phyloP scores from a whole-genome alignment of 345 rosid species.

The Camelina neglecta region DNA sequence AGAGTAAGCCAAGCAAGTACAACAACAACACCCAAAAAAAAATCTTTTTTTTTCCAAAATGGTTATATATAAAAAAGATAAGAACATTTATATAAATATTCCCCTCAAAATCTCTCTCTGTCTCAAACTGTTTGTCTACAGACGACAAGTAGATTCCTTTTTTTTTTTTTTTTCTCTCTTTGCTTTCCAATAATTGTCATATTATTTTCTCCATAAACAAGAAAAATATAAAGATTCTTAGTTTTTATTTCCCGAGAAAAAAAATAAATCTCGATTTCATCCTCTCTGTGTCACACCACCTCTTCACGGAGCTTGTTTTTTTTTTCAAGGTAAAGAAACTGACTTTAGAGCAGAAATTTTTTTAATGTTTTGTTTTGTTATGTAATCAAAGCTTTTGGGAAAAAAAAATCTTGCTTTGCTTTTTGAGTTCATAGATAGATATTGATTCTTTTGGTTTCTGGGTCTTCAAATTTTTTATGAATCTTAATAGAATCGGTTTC shows the following conservation, averaged over 20 bases:
- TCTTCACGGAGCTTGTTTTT: slow-evolving; percentile 33
- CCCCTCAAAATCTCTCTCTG: slow-evolving; percentile 39
- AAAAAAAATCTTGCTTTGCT: not conserved
- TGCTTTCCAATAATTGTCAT: slow-evolving; percentile 46
- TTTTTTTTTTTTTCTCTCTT: not conserved
- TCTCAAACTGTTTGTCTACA: slow-evolving; percentile 45
- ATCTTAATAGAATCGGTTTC: slow-evolving; percentile 31
- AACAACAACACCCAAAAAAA: slow-evolving; percentile 22
- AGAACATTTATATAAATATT: slow-evolving; percentile 38
- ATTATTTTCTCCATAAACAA: slow-evolving; percentile 33
- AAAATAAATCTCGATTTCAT: slow-evolving; percentile 30
- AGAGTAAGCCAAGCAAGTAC: slow-evolving; percentile 37
- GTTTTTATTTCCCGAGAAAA: slow-evolving; percentile 34
- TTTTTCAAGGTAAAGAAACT: slow-evolving; percentile 36
- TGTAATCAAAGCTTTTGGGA: slow-evolving; percentile 14
- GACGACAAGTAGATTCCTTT: slow-evolving; percentile 45
- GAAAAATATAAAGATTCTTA: slow-evolving; percentile 30
- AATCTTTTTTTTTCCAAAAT: slow-evolving; percentile 7
- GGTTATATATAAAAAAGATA: slow-evolving; percentile 13
- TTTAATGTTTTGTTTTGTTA: not conserved
- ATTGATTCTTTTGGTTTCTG: slow-evolving; percentile 35
- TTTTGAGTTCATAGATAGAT: slow-evolving; percentile 27
- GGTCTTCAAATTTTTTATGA: slow-evolving; percentile 10
- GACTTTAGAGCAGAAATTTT: not conserved
- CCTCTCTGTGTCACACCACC: slow-evolving; percentile 2